These are phyloP conservation scores for Omphalotus guepiniiformis DNA, from an alignment of 768 basidiomycete genomes.

Conservation along the genomic window DNA sequence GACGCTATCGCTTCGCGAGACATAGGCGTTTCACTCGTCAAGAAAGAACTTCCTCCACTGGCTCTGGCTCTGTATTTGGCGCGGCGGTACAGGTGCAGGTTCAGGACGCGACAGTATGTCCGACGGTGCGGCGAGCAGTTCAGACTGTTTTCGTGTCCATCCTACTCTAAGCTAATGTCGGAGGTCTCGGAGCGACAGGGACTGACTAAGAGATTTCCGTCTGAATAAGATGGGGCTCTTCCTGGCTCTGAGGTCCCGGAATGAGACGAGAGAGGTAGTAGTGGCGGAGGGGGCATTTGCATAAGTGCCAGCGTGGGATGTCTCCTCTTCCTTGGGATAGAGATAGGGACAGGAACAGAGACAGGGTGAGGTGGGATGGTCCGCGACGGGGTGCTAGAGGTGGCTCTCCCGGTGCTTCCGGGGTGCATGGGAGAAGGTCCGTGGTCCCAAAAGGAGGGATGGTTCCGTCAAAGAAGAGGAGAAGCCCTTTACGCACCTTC, in stretches of 20 bases:
- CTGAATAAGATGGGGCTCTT: slow-evolving; percentile 2
- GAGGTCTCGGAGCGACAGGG: background rate
- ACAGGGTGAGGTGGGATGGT: slow-evolving; percentile 24
- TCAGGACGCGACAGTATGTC: background rate
- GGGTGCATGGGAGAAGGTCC: too few relatives aligned
- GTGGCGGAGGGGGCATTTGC: slow-evolving; percentile 24
- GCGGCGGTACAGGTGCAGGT: slow-evolving; percentile 11
- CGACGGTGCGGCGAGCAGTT: background rate
- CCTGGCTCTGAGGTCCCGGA: background rate
- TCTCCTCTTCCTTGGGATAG: slow-evolving; percentile 23
- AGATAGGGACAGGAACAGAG: slow-evolving; percentile 23
- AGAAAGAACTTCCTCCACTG: slow-evolving; percentile 15
- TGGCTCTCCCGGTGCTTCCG: slow-evolving; percentile 30
- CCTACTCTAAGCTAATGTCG: background rate
- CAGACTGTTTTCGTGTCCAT: too few relatives aligned
- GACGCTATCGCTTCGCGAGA: slow-evolving; percentile 90
- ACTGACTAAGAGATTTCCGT: background rate
- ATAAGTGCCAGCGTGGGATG: slow-evolving; percentile 31
- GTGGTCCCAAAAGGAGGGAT: slow-evolving; percentile 17
- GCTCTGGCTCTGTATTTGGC: background rate
- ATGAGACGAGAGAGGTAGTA: slow-evolving; percentile 21
- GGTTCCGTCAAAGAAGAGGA: slow-evolving; percentile 41
- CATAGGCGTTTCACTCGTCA: slow-evolving; percentile 69
- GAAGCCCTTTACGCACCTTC: slow-evolving; percentile 37
- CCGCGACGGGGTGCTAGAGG: slow-evolving; percentile 25